Base-by-base conservation (phyloP, 1,139 yeast species). In the Lodderomyces jiufengensis region DNA sequence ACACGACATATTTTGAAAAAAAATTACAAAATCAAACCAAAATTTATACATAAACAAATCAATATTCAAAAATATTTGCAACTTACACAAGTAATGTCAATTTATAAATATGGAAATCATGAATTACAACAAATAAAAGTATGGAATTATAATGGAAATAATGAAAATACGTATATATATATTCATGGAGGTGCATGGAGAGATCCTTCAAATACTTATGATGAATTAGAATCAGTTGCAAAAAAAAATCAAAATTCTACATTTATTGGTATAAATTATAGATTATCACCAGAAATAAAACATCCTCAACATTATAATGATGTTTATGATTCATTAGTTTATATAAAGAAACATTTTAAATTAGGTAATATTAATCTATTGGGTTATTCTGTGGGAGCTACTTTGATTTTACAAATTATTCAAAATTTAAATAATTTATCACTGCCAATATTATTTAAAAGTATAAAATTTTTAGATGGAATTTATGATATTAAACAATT, bases 171-270 rank as follows among this genome's bases (percentile, higher is more conserved):
- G 2, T 49, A 70, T 3, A 59, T 86, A 1, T 79, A 77, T 45
- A 71, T 87, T 26, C 95, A 87, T 54, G 95, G 95, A 0, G 96
- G 96, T 0, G 95, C 92, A 0, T 87, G 95, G 95, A 63, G 85
- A 45, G 95, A 84, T 51, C 78, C 80, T 0, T 54, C 46, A 2
- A 80, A 82, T 51, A 77, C 85, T 0, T 72, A 57, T 33, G 59
- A 66, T 31, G 94, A 84, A 50, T 79, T 77, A 39, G 61, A 62
- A 12, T 49, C 50, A 3, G 49, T 82, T 18, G 54, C 66, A 3
- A 20, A 22, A 22, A 7, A 15, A 7, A 22, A 28, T 18, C 15
- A 34, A 6, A 25, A 46, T 10, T 21, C 43, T 33, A 61, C 66
- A 34, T 31, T 61, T 5, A 60, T 67, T 27, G 72, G 83, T 0